Conservation (phyloP, 1,139 yeast genomes). For the Suhomyces kunorum region DNA sequence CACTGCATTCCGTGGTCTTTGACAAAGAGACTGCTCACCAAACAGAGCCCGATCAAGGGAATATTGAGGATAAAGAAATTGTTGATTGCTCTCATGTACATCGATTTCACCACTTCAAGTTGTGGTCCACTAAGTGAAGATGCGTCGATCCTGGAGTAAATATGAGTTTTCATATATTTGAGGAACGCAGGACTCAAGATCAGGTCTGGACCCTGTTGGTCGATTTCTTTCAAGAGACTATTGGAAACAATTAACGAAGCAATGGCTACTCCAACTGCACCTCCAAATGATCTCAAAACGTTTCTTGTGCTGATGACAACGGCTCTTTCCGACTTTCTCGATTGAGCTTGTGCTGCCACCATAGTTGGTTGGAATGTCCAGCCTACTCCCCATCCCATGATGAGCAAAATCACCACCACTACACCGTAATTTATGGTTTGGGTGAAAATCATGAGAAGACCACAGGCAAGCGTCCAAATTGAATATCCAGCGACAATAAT, state of each 20-base stretch:
- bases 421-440: slow-evolving; percentile 17
- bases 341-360: slow-evolving; percentile 27
- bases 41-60: slow-evolving; percentile 21
- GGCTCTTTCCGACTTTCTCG: slow-evolving; percentile 23
- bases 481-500: slow-evolving; percentile 18
- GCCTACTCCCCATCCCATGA: slow-evolving; percentile 24
- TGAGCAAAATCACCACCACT: slow-evolving; percentile 18
- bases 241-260: slow-evolving; percentile 22
- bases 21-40: slow-evolving; percentile 18
- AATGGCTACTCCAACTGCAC: slow-evolving; percentile 25
- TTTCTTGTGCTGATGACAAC: slow-evolving; percentile 25
- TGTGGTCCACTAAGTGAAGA: slow-evolving; percentile 15
- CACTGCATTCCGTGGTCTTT: slow-evolving; percentile 23
- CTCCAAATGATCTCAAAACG: slow-evolving; percentile 25
- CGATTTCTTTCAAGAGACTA: slow-evolving; percentile 18
- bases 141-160: slow-evolving; percentile 18
- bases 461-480: slow-evolving; percentile 21
- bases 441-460: slow-evolving; percentile 18
- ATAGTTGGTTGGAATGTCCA: slow-evolving; percentile 27
- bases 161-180: slow-evolving; percentile 17
- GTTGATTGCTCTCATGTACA: slow-evolving; percentile 22
- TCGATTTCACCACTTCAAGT: slow-evolving; percentile 14
- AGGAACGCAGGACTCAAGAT: slow-evolving; percentile 15
- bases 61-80: slow-evolving; percentile 21
- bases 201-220: slow-evolving; percentile 7